A percentile compares a stretch with the other conserved stretches of the same genome.
Evolutionary conservation across 2,329 filamentous ascomycete genomes (phyloP).

Genomic region (Colletotrichum neosansevieriae): DNA sequence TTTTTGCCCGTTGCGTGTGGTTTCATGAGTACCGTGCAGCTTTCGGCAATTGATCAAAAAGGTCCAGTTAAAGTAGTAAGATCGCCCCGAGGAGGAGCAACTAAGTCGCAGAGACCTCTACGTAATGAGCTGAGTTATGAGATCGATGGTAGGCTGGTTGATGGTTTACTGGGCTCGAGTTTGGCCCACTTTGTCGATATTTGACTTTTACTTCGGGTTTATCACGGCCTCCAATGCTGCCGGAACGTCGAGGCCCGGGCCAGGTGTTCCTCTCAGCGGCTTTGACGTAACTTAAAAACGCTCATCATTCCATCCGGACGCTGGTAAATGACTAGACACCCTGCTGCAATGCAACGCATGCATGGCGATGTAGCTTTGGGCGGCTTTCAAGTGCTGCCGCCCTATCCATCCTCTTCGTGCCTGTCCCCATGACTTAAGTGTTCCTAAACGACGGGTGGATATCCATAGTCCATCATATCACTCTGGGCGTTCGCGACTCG

Average conservation of each 20-base stretch:
- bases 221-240: not conserved
- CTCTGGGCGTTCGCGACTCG: conserved; percentile 22
- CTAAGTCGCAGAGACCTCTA: not conserved
- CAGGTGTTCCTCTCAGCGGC: conserved; percentile 15
- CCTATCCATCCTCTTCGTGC: not conserved
- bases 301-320: not conserved
- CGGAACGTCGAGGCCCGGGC: conserved; percentile 19
- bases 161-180: conserved; percentile 14
- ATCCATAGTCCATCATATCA: conserved; percentile 12
- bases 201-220: not conserved
- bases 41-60: conserved; percentile 16
- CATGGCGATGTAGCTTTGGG: conserved; percentile 1
- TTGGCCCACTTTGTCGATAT: not conserved
- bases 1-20: not conserved
- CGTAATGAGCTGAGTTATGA: not conserved
- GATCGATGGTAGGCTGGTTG: not conserved
- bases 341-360: conserved; percentile 9
- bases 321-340: not conserved
- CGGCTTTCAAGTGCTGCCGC: conserved; percentile 3
- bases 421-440: conserved; percentile 10
- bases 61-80: not conserved
- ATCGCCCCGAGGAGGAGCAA: not conserved
- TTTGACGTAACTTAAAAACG: conserved; percentile 22
- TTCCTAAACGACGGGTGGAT: not conserved
- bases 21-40: conserved; percentile 6